Conservation (phyloP, 2,329 filamentous ascomycete species). For the Incumbomyces lentus region DNA sequence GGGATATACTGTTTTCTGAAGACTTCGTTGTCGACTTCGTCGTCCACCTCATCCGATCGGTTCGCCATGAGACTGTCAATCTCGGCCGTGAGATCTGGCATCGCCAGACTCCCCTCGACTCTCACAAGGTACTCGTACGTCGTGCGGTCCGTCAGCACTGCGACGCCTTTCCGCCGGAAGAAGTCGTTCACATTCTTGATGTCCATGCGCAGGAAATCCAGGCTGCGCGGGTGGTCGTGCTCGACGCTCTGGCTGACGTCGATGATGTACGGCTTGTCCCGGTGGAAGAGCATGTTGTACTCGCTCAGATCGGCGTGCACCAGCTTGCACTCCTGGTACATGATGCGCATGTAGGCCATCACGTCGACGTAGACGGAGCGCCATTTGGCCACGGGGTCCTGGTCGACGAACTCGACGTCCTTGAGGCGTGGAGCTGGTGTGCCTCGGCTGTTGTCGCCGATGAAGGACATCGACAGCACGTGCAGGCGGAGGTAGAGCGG, state of each 20-base stretch:
- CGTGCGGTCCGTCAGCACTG: conserved; percentile 66
- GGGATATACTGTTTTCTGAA: conserved; percentile 96
- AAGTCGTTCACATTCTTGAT: conserved; percentile 95
- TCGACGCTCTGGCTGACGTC: conserved; percentile 97
- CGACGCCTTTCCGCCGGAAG: conserved; percentile 76
- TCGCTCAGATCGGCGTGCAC: conserved; percentile 96
- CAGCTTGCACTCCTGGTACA: conserved; percentile 85
- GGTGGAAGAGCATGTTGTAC: conserved; percentile 92
- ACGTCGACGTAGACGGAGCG: conserved; percentile 69
- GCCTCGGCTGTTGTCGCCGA: conserved; percentile 69
- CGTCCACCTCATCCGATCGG: conserved; percentile 38
- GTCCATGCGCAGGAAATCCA: conserved; percentile 95
- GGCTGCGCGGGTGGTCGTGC: conserved; percentile 82
- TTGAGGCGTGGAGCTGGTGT: conserved; percentile 80
- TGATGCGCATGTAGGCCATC: conserved; percentile 75
- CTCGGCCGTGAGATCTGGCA: conserved; percentile 49
- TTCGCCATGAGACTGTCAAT: conserved; percentile 59
- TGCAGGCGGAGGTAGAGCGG: conserved; percentile 84
- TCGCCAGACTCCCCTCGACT: conserved; percentile 44
- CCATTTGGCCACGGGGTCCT: conserved; percentile 65
- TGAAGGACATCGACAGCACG: conserved; percentile 87
- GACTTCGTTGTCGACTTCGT: conserved; percentile 74
- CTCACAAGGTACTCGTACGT: conserved; percentile 75
- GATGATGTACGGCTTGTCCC: conserved; percentile 77
- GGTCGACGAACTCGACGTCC: conserved; percentile 64